Evolutionary conservation across 108 stramenopile genomes (phyloP).

Genomic region (Mayamaea pseudoterrestris): DNA sequence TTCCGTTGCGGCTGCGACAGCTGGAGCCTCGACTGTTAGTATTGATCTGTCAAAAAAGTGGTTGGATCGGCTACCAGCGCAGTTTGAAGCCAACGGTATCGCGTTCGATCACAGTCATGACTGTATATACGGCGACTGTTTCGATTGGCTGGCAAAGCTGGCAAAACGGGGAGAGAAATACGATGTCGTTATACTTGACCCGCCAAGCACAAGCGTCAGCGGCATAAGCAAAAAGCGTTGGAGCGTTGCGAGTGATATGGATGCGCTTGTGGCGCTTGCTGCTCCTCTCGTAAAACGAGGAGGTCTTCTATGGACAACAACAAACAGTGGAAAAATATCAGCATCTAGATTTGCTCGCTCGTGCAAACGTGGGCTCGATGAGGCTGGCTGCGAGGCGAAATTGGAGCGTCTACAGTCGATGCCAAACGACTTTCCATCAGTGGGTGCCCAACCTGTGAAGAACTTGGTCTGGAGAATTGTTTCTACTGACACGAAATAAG

Average conservation of each 20-base stretch:
- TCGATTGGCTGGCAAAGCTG: conserved; percentile 69
- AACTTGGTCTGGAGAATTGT: conserved; percentile 56
- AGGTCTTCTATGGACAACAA: conserved; percentile 63
- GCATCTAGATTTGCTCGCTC: conserved; percentile 52
- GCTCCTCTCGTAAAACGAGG: conserved; percentile 62
- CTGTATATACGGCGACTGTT: conserved; percentile 77
- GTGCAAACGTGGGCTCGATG: conserved; percentile 49
- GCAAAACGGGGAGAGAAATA: conserved; percentile 70
- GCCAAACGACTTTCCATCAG: conserved; percentile 64
- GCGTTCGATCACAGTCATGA: conserved; percentile 66
- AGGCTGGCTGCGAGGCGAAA: conserved; percentile 40
- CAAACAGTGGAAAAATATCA: conserved; percentile 53
- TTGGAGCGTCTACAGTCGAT: conserved; percentile 72
- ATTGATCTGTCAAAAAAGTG: conserved; percentile 75
- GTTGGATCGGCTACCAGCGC: conserved; percentile 62
- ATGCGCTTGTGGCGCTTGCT: conserved; percentile 57
- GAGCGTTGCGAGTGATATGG: conserved; percentile 70
- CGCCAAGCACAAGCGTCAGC: conserved; percentile 54
- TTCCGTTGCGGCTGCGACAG: conserved; percentile 65
- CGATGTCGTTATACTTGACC: conserved; percentile 80
- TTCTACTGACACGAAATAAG: too few relatives aligned
- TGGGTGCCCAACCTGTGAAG: conserved; percentile 57
- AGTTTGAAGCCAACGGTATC: conserved; percentile 71
- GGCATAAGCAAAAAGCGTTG: conserved; percentile 71
- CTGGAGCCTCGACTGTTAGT: conserved; percentile 65